Evolutionary conservation across 345 rosid genomes (phyloP), one percentile per base, ranked within the genome.

Genomic region (Draba incana): DNA sequence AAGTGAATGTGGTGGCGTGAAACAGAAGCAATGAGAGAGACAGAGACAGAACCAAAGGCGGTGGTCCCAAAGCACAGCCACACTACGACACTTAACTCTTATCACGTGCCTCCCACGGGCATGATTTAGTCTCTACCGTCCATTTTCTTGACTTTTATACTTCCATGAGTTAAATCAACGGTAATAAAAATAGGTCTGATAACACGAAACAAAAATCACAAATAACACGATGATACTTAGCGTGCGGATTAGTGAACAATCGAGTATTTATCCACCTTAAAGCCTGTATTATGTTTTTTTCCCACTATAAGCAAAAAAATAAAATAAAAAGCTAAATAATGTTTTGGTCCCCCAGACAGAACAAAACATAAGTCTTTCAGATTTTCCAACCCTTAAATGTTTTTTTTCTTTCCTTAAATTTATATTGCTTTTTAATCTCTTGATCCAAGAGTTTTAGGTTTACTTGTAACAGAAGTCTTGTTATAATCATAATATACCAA

Each of bases 391-490:
- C 64, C 58, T 47, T 20, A 4, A 4, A 62, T 46, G 13, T 35
- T 28, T 28, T 28, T 56, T 14, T 64, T 5, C 0, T 7, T 25
- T 10, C 9, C 70, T 55, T 31, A 33, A 37, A 35, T 8, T 67
- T 20, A 53, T 13, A 3, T 47, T 56, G 43, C 44, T 50, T 72
- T 57, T 35, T 23, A 74, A 52, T 74, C 63, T 45, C 78, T 61
- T 74, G 73, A 74, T 67, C 78, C 63, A 68, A 74, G 78, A 68
- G 37, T 57, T 74, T 67, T 49, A 74, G 50, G 68, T 67, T 74
- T 74, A 74, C 78, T 74, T 74, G 78, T 74, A 50, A 67, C 69
- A 61, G 52, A 74, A 74, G 78, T 74, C 64, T 62, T 68, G 58
- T 74, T 44, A 42, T 74, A 45, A 50, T 72, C 47, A 67, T 35